A percentile compares a stretch with the other conserved stretches of the same genome.
These are phyloP conservation scores for Diacronema lutheri DNA, from an alignment of 78 protist genomes.

Conservation along the genomic window DNA sequence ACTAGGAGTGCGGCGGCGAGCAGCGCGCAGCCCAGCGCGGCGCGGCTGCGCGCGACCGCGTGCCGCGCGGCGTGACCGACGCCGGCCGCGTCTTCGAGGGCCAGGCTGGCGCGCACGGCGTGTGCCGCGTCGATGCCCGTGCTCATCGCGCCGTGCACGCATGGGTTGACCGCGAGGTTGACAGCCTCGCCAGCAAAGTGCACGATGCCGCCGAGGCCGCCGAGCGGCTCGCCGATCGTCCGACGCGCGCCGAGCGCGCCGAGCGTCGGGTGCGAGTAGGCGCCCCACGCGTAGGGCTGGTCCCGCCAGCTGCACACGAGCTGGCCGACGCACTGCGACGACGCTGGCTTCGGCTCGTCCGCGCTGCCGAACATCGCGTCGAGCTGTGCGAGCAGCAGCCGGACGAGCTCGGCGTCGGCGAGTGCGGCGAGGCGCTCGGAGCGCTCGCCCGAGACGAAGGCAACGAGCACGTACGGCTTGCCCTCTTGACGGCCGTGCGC, in stretches of 20 bases:
- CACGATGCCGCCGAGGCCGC: not conserved
- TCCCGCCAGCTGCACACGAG: not conserved
- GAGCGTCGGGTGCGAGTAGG: conserved; percentile 6
- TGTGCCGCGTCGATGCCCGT: not conserved
- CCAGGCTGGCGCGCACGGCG: too few species aligned
- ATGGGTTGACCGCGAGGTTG: not conserved
- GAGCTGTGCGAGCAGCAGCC: not conserved
- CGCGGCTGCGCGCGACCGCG: too few species aligned
- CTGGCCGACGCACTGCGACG: not conserved
- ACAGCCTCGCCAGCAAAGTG: not conserved
- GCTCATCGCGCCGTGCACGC: conserved; percentile 19
- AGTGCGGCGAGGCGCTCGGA: not conserved
- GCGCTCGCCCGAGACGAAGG: conserved; percentile 10
- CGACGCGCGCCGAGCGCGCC: not conserved
- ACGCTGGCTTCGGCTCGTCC: not conserved
- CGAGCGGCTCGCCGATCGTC: not conserved
- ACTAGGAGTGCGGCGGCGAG: too few species aligned
- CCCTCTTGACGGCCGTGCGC: too few species aligned
- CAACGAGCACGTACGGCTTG: not conserved
- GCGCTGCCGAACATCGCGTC: not conserved
- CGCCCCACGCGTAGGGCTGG: not conserved
- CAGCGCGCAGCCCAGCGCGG: too few species aligned
- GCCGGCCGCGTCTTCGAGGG: too few species aligned
- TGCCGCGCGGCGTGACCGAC: too few species aligned
- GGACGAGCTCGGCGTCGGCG: not conserved